phyloP scores from a whole-genome alignment of 1,284 basidiomycete species.

The Ceratobasidium theobromae region DNA sequence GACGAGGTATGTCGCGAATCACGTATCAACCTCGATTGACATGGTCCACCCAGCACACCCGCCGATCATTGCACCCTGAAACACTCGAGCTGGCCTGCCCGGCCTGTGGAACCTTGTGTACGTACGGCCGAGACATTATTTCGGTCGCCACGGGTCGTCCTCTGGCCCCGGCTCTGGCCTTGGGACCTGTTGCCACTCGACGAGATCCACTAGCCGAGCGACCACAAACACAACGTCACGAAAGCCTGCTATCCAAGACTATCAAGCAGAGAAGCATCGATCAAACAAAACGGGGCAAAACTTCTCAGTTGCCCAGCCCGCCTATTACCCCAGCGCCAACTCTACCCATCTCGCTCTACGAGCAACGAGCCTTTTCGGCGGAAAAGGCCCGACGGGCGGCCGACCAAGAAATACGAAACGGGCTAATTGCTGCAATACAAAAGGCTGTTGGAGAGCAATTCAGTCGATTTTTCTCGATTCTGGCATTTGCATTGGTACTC shows the following conservation, averaged over 20 bases:
- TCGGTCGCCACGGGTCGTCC: slow-evolving; percentile 20
- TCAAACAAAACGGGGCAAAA: background rate
- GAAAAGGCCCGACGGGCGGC: background rate
- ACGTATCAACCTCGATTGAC: background rate
- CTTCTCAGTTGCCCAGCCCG: slow-evolving; percentile 15
- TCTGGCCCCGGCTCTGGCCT: background rate
- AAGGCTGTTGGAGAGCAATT: slow-evolving; percentile 6
- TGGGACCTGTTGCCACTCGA: background rate
- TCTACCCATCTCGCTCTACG: slow-evolving; percentile 11
- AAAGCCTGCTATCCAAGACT: background rate
- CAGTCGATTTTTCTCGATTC: background rate
- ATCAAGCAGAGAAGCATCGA: background rate
- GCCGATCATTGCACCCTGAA: slow-evolving; percentile 16
- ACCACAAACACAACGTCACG: background rate
- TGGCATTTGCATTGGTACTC: slow-evolving; percentile 14
- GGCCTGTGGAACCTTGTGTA: background rate
- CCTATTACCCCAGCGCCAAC: slow-evolving; percentile 17
- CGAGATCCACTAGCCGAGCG: background rate
- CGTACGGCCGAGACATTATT: slow-evolving; percentile 16
- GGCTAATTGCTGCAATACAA: background rate
- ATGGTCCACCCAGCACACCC: background rate
- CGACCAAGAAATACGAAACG: background rate
- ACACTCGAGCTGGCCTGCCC: slow-evolving; percentile 18
- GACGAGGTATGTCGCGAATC: slow-evolving; percentile 1
- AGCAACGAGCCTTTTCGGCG: slow-evolving; percentile 3